Evolutionary conservation across 1,284 basidiomycete genomes (phyloP).

Genomic region (Heterobasidion occidentale): DNA sequence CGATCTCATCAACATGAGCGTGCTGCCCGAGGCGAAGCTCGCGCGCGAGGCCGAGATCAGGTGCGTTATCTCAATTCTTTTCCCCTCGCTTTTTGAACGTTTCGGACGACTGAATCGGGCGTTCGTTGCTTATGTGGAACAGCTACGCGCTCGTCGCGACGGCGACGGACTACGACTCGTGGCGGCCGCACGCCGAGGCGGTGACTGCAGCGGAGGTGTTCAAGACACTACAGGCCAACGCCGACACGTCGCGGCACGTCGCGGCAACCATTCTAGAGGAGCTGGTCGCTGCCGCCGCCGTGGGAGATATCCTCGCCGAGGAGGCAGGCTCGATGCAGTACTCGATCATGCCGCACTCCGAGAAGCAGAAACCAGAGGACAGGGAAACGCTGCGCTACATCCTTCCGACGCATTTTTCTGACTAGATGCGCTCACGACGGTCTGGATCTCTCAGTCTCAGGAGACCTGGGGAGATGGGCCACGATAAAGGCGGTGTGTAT

Average conservation of each 20-base stretch:
- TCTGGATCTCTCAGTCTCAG: too few species aligned
- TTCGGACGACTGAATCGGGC: too few species aligned
- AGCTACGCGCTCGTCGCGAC: constrained; percentile 91
- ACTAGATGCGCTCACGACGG: neutral
- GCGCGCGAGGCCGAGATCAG: constrained; percentile 92
- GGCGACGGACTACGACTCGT: constrained; percentile 87
- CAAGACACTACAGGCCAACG: constrained; percentile 82
- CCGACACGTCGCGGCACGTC: constrained; percentile 72
- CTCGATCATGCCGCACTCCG: constrained; percentile 75
- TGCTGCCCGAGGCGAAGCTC: constrained; percentile 92
- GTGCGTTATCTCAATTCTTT: too few species aligned
- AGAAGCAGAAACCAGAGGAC: constrained; percentile 57
- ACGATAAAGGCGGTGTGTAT: too few species aligned
- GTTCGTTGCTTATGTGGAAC: neutral
- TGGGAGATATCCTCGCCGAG: constrained; percentile 48
- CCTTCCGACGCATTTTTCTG: constrained; percentile 61
- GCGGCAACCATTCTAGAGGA: constrained; percentile 74
- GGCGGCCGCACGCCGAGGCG: constrained; percentile 72
- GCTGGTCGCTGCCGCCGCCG: constrained; percentile 52
- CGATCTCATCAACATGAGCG: constrained; percentile 95
- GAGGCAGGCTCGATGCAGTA: constrained; percentile 77
- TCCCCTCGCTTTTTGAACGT: too few species aligned
- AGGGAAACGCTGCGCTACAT: constrained; percentile 73
- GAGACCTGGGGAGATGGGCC: too few species aligned
- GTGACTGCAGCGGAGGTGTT: constrained; percentile 89